These are phyloP conservation scores for Onygenales sp. DNA, from an alignment of 2,329 filamentous ascomycete genomes.

Conservation along the genomic window DNA sequence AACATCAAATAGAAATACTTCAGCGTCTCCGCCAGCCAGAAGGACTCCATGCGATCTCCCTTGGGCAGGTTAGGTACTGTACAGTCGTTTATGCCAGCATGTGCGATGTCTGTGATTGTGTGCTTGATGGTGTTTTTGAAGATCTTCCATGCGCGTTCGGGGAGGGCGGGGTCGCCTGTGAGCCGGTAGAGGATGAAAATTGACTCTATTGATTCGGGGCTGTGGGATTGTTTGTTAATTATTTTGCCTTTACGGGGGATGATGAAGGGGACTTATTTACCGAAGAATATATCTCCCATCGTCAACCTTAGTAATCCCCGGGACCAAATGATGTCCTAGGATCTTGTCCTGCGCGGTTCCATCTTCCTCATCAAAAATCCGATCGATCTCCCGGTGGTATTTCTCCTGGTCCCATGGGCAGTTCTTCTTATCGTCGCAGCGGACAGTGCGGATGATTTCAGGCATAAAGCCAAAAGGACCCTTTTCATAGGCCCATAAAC, in stretches of 20 bases:
- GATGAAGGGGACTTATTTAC: neutral
- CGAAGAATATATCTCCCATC: neutral
- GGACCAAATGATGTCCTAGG: slow-evolving; percentile 37
- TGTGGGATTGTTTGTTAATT: neutral
- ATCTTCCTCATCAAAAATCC: neutral
- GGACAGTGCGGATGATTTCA: slow-evolving; percentile 34
- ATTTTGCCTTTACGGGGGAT: neutral
- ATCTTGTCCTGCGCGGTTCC: neutral
- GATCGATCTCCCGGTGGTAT: neutral
- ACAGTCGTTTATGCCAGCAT: slow-evolving; percentile 41
- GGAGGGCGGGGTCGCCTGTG: slow-evolving; percentile 64
- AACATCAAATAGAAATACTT: slow-evolving; percentile 88
- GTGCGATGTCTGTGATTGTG: slow-evolving; percentile 56
- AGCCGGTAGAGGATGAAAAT: slow-evolving; percentile 87
- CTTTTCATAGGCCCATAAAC: slow-evolving; percentile 44
- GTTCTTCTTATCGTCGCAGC: slow-evolving; percentile 21
- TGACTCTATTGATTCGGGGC: slow-evolving; percentile 66
- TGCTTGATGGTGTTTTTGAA: slow-evolving; percentile 61
- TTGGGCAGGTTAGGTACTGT: slow-evolving; percentile 15
- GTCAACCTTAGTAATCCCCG: slow-evolving; percentile 20
- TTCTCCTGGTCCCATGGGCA: slow-evolving; percentile 1
- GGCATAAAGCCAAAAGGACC: slow-evolving; percentile 45
- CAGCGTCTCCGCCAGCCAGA: slow-evolving; percentile 81
- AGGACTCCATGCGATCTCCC: slow-evolving; percentile 68
- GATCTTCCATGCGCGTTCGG: slow-evolving; percentile 79